These are phyloP conservation scores for Zymoseptoria brevis DNA, from an alignment of 2,329 filamentous ascomycete genomes.

Conservation along the genomic window DNA sequence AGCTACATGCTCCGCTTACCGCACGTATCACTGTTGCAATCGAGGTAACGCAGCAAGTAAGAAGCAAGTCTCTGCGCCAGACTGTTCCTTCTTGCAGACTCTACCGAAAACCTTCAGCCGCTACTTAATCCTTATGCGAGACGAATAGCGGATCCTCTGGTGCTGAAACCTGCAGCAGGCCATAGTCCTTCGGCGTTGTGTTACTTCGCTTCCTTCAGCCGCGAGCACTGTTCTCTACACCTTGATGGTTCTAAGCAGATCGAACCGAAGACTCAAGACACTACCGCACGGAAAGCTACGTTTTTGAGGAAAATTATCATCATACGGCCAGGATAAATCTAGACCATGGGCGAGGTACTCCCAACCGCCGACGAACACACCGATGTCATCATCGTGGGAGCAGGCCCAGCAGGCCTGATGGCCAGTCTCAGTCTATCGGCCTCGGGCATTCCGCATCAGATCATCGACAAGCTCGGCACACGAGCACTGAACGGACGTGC, in stretches of 20 bases:
- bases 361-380: not conserved
- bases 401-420: constrained; percentile 43
- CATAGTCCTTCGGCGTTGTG: not conserved
- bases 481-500: constrained; percentile 33
- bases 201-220: not conserved
- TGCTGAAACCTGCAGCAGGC: not conserved
- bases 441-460: constrained; percentile 40
- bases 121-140: not conserved
- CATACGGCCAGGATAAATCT: not conserved
- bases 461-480: constrained; percentile 31
- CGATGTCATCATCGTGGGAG: constrained; percentile 44
- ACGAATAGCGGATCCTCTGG: not conserved
- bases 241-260: not conserved
- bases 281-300: not conserved
- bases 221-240: not conserved
- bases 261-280: not conserved
- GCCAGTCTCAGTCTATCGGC: constrained; percentile 42
- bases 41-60: too few species aligned
- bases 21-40: too few species aligned
- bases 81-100: not conserved
- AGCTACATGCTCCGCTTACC: not conserved
- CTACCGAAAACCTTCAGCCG: not conserved
- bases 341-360: not conserved
- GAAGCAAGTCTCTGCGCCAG: not conserved
- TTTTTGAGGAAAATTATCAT: too few species aligned